A percentile compares a stretch with the other conserved stretches of the same genome.
Conservation (phyloP, 2,329 filamentous ascomycete species). For the Phyllosticta capitalensis region DNA sequence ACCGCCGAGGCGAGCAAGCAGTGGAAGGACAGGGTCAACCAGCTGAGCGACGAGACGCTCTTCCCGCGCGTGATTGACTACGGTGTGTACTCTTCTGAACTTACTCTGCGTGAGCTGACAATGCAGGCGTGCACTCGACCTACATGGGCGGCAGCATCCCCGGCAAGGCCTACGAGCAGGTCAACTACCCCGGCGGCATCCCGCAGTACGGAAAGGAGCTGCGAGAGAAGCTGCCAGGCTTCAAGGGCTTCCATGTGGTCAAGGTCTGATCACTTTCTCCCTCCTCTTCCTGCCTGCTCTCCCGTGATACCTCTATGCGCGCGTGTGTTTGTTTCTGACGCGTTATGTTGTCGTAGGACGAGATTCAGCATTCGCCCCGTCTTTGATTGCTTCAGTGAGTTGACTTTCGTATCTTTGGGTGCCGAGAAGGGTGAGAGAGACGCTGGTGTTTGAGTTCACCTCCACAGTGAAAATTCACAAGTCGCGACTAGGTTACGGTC, state of each 20-base stretch:
- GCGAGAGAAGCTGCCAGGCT: constrained; percentile 26
- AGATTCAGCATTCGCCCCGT: too few species aligned
- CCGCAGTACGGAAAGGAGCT: constrained; percentile 32
- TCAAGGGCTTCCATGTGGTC: constrained; percentile 20
- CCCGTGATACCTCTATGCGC: too few species aligned
- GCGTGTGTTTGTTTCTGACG: too few species aligned
- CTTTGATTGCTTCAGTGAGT: too few species aligned
- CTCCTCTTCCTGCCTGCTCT: too few species aligned
- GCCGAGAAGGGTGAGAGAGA: too few species aligned
- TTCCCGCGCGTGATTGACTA: constrained; percentile 32
- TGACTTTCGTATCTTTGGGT: too few species aligned
- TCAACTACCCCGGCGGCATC: constrained; percentile 29
- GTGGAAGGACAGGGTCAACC: constrained; percentile 32
- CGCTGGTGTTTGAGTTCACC: too few species aligned
- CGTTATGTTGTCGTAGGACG: too few species aligned
- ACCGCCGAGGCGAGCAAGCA: constrained; percentile 29
- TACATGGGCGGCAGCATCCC: constrained; percentile 39
- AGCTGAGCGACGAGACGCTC: constrained; percentile 32
- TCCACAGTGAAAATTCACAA: too few species aligned
- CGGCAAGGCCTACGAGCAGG: constrained; percentile 37
- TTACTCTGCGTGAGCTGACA: not conserved
- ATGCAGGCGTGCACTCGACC: constrained; percentile 11
- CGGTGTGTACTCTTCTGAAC: not conserved
- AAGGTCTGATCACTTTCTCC: not conserved
- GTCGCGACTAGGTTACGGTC: too few species aligned